Evolutionary conservation across 2,329 filamentous ascomycete genomes (phyloP).

Genomic region (Talaromyces sp.): DNA sequence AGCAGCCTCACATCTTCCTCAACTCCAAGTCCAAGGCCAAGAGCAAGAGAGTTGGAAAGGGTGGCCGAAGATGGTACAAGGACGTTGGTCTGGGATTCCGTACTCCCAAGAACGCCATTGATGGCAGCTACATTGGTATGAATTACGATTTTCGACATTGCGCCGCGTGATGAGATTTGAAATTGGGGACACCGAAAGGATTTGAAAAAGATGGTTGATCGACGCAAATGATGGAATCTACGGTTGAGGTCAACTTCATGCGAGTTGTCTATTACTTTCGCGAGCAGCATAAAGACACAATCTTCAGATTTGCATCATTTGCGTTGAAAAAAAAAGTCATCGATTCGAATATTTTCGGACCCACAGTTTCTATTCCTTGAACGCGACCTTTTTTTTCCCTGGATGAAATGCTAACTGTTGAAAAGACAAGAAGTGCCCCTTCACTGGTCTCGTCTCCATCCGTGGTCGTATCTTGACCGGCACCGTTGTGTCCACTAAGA

Average conservation of each 20-base stretch:
- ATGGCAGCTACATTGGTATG: slow-evolving; percentile 98
- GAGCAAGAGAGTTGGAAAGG: slow-evolving; percentile 75
- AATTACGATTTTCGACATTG: slow-evolving; percentile 26
- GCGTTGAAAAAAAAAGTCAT: slow-evolving; percentile 3
- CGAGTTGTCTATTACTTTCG: neutral
- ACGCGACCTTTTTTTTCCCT: neutral
- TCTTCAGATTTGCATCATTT: neutral
- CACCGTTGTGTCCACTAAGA: slow-evolving; percentile 99
- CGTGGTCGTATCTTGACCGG: slow-evolving; percentile 99
- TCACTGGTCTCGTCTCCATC: slow-evolving; percentile 98
- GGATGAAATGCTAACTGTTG: slow-evolving; percentile 22
- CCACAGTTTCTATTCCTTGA: neutral
- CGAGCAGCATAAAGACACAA: neutral
- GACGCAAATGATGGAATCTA: neutral
- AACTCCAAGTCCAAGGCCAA: slow-evolving; percentile 92
- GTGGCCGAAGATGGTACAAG: slow-evolving; percentile 95
- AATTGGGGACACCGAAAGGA: neutral
- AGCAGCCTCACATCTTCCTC: slow-evolving; percentile 99
- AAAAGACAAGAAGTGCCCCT: slow-evolving; percentile 99
- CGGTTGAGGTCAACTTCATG: neutral
- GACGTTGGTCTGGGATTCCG: slow-evolving; percentile 99
- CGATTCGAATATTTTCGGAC: slow-evolving; percentile 7
- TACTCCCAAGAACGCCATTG: slow-evolving; percentile 97
- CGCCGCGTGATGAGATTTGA: neutral
- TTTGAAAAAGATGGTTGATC: neutral